Conservation (phyloP, 2,329 filamentous ascomycete genomes). For the Lachnellula subtilissima region DNA sequence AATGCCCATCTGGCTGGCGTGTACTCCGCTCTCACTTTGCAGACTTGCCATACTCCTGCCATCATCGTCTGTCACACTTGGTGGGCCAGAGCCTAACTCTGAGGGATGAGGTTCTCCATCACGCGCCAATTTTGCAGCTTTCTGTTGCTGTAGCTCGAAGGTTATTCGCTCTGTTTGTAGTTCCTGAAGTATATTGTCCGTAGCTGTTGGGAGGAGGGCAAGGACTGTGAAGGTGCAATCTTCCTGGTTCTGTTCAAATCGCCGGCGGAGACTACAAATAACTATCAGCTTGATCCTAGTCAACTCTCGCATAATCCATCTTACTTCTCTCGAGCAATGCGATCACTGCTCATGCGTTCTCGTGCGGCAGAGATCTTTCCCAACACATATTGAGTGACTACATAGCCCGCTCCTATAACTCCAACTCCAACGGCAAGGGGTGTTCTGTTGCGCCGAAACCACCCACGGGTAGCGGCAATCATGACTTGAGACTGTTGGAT, state of each 20-base stretch:
- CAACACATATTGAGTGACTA: slow-evolving; percentile 88
- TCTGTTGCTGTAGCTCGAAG: slow-evolving; percentile 90
- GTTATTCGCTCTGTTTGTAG: slow-evolving; percentile 91
- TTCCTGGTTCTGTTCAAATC: slow-evolving; percentile 98
- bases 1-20: slow-evolving; percentile 70
- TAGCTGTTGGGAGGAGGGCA: slow-evolving; percentile 87
- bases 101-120: slow-evolving; percentile 45
- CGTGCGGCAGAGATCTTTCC: slow-evolving; percentile 87
- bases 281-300: slow-evolving; percentile 8
- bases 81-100: slow-evolving; percentile 36
- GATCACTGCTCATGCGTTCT: slow-evolving; percentile 93
- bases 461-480: slow-evolving; percentile 73
- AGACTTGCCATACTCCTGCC: slow-evolving; percentile 69
- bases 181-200: slow-evolving; percentile 79
- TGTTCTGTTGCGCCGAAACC: slow-evolving; percentile 88
- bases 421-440: slow-evolving; percentile 84
- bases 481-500: slow-evolving; percentile 36
- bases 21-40: slow-evolving; percentile 76
- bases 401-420: slow-evolving; percentile 82
- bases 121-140: slow-evolving; percentile 64
- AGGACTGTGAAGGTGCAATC: slow-evolving; percentile 98
- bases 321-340: slow-evolving; percentile 95
- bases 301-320: slow-evolving; percentile 23
- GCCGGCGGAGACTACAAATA: slow-evolving; percentile 69
- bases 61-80: slow-evolving; percentile 80